Evolutionary conservation across 1,284 basidiomycete genomes (phyloP).

Genomic region (Volvariella volvacea): DNA sequence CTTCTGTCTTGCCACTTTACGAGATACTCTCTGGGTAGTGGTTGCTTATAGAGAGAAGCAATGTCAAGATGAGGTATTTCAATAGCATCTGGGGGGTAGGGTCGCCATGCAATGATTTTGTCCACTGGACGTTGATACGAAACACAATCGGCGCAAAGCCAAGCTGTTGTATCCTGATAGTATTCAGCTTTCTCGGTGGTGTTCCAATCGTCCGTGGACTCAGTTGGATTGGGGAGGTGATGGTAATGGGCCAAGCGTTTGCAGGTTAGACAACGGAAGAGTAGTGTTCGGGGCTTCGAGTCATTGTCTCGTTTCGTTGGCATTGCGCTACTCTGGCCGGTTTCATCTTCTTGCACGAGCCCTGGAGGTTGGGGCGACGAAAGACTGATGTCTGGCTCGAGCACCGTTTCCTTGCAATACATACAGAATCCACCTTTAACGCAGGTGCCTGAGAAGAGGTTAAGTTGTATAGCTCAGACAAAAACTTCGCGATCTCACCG

Average conservation of each 20-base stretch:
- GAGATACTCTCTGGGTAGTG: slow-evolving; percentile 80
- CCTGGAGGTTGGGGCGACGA: slow-evolving; percentile 19
- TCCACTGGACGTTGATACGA: slow-evolving; percentile 72
- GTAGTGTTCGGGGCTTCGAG: slow-evolving; percentile 40
- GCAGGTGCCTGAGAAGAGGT: slow-evolving; percentile 41
- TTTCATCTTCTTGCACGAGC: slow-evolving; percentile 14
- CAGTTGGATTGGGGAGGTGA: slow-evolving; percentile 54
- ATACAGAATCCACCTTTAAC: slow-evolving; percentile 73
- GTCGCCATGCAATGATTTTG: slow-evolving; percentile 88
- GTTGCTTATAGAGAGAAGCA: slow-evolving; percentile 46
- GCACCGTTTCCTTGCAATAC: slow-evolving; percentile 52
- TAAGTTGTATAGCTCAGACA: neutral
- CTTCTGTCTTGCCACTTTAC: slow-evolving; percentile 81
- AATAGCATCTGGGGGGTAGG: slow-evolving; percentile 56
- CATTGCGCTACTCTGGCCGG: neutral
- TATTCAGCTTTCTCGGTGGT: slow-evolving; percentile 45
- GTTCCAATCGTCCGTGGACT: slow-evolving; percentile 27
- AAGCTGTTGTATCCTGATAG: slow-evolving; percentile 60
- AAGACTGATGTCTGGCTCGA: slow-evolving; percentile 31
- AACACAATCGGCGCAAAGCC: slow-evolving; percentile 78
- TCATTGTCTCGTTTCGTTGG: slow-evolving; percentile 12
- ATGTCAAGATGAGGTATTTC: slow-evolving; percentile 42
- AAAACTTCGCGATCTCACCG: slow-evolving; percentile 25
- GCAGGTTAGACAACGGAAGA: slow-evolving; percentile 80
- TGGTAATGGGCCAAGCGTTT: slow-evolving; percentile 76